Evolutionary conservation across 176 grass and related monocot genomes (phyloP).

Genomic region (Calamus simplicifolius): DNA sequence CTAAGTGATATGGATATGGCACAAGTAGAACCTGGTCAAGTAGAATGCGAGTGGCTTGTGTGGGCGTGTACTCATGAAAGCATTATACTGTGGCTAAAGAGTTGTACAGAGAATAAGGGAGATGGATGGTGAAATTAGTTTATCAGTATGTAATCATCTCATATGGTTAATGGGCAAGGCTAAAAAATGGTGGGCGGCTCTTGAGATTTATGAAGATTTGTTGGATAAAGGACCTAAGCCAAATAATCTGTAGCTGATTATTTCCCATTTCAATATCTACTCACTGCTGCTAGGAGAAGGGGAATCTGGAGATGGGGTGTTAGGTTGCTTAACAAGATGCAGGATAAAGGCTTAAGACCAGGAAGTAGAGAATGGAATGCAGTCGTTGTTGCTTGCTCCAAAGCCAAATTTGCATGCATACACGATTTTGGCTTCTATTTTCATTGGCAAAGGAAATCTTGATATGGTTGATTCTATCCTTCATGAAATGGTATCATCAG

Average conservation of each 20-base stretch:
- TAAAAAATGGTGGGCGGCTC: slow-evolving; percentile 93
- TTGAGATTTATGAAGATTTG: slow-evolving; percentile 82
- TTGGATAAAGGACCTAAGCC: slow-evolving; percentile 70
- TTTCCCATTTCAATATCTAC: slow-evolving; percentile 70
- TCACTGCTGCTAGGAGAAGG: slow-evolving; percentile 59
- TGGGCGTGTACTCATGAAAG: slow-evolving; percentile 69
- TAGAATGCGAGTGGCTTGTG: slow-evolving; percentile 47
- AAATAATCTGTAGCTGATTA: slow-evolving; percentile 68
- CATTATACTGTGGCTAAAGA: slow-evolving; percentile 72
- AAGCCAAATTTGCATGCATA: slow-evolving; percentile 82
- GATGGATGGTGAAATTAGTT: slow-evolving; percentile 30
- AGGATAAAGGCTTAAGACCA: slow-evolving; percentile 68
- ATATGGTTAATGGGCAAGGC: slow-evolving; percentile 85
- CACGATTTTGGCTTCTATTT: slow-evolving; percentile 65
- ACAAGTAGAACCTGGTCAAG: slow-evolving; percentile 16
- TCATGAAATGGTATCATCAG: slow-evolving; percentile 43
- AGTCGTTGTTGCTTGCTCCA: slow-evolving; percentile 73
- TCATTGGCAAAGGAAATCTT: slow-evolving; percentile 52
- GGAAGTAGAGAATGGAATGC: slow-evolving; percentile 77
- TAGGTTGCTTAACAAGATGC: slow-evolving; percentile 76
- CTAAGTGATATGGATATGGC: slow-evolving; percentile 54
- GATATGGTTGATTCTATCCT: slow-evolving; percentile 48
- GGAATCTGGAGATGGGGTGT: slow-evolving; percentile 69
- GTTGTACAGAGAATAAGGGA: slow-evolving; percentile 68
- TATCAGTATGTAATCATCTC: slow-evolving; percentile 81